Evolutionary conservation across 2,329 filamentous ascomycete genomes (phyloP), one percentile per base, ranked within the genome.

Genomic region (Penicillium sp.): DNA sequence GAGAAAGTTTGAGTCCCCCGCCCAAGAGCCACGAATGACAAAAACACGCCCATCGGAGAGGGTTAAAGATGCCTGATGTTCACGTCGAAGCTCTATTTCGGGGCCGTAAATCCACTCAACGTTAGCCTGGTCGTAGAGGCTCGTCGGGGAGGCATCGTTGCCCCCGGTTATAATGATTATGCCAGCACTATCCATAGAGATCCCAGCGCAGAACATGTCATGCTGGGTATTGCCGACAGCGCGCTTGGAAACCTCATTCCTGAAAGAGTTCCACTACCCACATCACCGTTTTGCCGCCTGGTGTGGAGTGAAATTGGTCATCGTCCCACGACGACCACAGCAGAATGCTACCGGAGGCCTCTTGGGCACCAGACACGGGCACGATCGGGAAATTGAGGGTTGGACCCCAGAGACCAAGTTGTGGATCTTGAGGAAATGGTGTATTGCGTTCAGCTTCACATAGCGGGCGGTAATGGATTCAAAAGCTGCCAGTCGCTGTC

Each of bases 1-100:
- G 33, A 76, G 76, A 0, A 50, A 16, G 31, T 79, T 77, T 1
- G 65, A 59, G 0, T 72, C 79, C 24, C 84, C 85, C 10, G 77
- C 81, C 77, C 78, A 85, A 0, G 82, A 84, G 4, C 85, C 85
- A 18, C 85, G 85, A 39, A 87, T 85, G 13, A 77, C 80, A 69
- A 87, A 87, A 24, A 86, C 78, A 0, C 78, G 74, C 4, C 85
- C 85, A 58, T 85, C 78, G 0, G 83, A 82, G 1, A 79, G 66
- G 0, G 80, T 83, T 0, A 79, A 73, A 0, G 80, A 79, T 0
- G 83, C 71, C 52, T 87, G 84, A 59, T 87, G 85, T 7, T 83
- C 82, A 24, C 84, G 80, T 7, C 73, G 63, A 19, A 82, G 73
- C 14, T 73, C 69, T 81, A 85, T 81, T 1, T 54, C 59, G 0